Evolutionary conservation across 805 yeast genomes (phyloP), one percentile per base, ranked within the genome.

Genomic region (Kazachstania bromeliacearum): DNA sequence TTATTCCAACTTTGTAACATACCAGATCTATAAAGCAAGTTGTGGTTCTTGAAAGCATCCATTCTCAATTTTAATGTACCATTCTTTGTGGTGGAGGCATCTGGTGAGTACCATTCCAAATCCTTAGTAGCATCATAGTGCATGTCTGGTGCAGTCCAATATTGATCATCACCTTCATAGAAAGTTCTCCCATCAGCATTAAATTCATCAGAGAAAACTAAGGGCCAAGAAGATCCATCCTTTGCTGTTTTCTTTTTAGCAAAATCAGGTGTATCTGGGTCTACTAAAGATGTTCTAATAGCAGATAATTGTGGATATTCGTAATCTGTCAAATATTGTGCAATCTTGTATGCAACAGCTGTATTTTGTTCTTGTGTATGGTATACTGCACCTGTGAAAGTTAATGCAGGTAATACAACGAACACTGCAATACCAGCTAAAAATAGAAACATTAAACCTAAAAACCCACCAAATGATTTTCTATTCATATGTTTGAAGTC

Each of bases 81-180:
- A 46, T 82, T 73, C 5, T 61, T 65, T 0, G 96, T 88, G 21
- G 77, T 70, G 3, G 70, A 76, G 1, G 95, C 95, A 56, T 88
- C 96, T 1, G 97, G 97, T 41, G 77, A 79, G 60, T 88, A 88
- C 96, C 96, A 88, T 64, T 88, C 96, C 53, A 85, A 68, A 66
- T 88, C 96, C 39, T 72, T 63, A 5, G 96, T 88, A 17, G 95
- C 95, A 37, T 71, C 88, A 59, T 88, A 88, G 57, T 85, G 75
- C 24, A 87, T 48, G 60, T 87, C 85, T 2, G 79, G 83, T 3
- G 85, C 95, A 30, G 81, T 73, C 81, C 89, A 88, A 53, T 82
- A 85, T 59, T 84, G 95, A 56, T 87, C 96, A 55, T 87, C 95
- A 30, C 89, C 92, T 7, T 75, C 80, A 57, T 85, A 87, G 55